Conservation (phyloP, 192 early-diverging fungal genomes). For the Linnemannia zychae region DNA sequence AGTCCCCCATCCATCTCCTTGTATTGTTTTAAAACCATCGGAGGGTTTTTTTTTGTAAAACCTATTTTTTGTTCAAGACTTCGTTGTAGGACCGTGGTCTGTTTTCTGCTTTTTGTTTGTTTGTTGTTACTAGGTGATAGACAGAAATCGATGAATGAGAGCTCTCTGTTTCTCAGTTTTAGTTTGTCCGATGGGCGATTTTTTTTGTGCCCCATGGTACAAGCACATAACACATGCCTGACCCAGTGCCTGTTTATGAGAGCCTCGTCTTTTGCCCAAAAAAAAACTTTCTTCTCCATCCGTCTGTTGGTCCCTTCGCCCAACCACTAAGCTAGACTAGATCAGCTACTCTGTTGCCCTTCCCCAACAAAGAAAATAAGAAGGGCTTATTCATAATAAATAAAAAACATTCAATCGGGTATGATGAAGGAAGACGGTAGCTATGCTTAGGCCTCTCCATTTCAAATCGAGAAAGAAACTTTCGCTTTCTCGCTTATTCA, state of each 20-base stretch:
- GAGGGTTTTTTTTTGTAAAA: constrained; percentile 7
- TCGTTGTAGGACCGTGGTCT: background rate
- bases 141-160: constrained; percentile 3
- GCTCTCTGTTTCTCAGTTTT: background rate
- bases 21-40: background rate
- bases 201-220: background rate
- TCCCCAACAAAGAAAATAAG: background rate
- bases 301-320: background rate
- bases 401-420: background rate
- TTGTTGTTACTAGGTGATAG: background rate
- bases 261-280: too few relatives aligned
- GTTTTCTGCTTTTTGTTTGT: background rate
- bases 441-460: background rate
- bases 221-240: background rate
- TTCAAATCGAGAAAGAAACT: background rate
- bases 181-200: background rate
- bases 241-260: background rate
- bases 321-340: too few relatives aligned
- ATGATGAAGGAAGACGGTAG: background rate
- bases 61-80: background rate
- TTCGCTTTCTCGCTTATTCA: background rate
- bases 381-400: background rate
- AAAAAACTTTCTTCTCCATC: background rate
- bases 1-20: background rate
- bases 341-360: too few relatives aligned